Percentiles rank a stretch among this genome's conserved stretches.
Evolutionary conservation across 805 yeast genomes (phyloP).

Genomic region (Candida yuanshanica): DNA sequence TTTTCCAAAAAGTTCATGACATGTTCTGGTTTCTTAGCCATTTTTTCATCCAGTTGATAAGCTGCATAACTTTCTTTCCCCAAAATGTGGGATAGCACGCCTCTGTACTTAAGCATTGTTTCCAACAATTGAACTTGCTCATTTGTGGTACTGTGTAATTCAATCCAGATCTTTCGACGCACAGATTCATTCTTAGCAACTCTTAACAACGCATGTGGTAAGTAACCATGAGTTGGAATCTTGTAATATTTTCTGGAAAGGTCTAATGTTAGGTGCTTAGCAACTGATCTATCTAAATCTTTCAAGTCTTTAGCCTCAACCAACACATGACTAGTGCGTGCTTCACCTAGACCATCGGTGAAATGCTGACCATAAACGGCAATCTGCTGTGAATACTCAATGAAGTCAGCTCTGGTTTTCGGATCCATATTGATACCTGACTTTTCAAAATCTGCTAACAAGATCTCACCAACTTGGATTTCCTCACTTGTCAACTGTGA

Average conservation of each 20-base stretch:
- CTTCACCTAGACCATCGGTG: conserved; percentile 25
- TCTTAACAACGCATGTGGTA: conserved; percentile 61
- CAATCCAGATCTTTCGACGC: conserved; percentile 69
- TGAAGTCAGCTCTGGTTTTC: conserved; percentile 59
- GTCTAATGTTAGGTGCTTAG: conserved; percentile 28
- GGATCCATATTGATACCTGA: conserved; percentile 82
- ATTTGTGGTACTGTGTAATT: conserved; percentile 58
- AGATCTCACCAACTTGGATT: conserved; percentile 69
- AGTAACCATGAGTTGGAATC: conserved; percentile 55
- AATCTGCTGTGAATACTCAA: conserved; percentile 72
- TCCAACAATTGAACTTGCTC: conserved; percentile 58
- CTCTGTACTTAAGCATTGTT: conserved; percentile 57
- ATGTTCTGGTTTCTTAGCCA: conserved; percentile 78
- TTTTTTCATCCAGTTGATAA: conserved; percentile 81
- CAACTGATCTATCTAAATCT: conserved; percentile 18
- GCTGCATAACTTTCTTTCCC: conserved; percentile 67
- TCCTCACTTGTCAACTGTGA: conserved; percentile 62
- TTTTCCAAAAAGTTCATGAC: conserved; percentile 65
- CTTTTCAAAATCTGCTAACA: conserved; percentile 80
- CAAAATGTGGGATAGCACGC: conserved; percentile 64
- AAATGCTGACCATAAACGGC: conserved; percentile 79
- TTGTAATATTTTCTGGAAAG: conserved; percentile 35
- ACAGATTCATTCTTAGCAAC: conserved; percentile 49
- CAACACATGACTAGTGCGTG: conserved; percentile 12
- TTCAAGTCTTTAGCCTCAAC: conserved; percentile 19